Conservation (phyloP, 768 basidiomycete genomes). For the Trametes punicea region DNA sequence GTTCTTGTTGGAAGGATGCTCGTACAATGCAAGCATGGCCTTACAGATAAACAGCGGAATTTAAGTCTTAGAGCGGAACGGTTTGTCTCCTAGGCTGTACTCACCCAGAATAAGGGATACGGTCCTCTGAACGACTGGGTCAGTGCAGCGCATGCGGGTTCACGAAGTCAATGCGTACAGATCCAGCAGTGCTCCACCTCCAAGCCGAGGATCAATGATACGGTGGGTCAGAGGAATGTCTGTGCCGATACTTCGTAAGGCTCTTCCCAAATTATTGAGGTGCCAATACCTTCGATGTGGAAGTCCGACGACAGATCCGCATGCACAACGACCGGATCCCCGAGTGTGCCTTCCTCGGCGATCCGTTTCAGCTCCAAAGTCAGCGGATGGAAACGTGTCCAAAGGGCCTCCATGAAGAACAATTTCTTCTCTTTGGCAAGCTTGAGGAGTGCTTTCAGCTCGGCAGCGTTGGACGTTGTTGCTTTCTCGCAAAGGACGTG, state of each 20-base stretch:
- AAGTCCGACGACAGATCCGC: conserved; percentile 79
- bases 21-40: conserved; percentile 78
- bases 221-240: conserved; percentile 68
- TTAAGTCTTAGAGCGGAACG: too few species aligned
- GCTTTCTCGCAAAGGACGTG: conserved; percentile 90
- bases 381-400: conserved; percentile 82
- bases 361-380: conserved; percentile 60
- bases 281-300: conserved; percentile 54
- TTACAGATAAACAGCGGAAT: too few species aligned
- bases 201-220: conserved; percentile 74
- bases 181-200: conserved; percentile 82
- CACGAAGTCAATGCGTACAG: conserved; percentile 46
- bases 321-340: conserved; percentile 60
- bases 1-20: conserved; percentile 69
- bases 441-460: conserved; percentile 67
- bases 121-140: conserved; percentile 51
- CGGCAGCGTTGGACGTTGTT: conserved; percentile 72
- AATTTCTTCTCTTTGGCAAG: conserved; percentile 75
- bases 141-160: background rate
- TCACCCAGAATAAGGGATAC: conserved; percentile 78
- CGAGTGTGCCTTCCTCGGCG: conserved; percentile 60
- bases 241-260: conserved; percentile 23
- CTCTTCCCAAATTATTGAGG: background rate
- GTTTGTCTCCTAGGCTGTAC: too few species aligned
- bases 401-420: conserved; percentile 92